phyloP scores from a whole-genome alignment of 805 yeast species.

The Saturnispora besseyi region DNA sequence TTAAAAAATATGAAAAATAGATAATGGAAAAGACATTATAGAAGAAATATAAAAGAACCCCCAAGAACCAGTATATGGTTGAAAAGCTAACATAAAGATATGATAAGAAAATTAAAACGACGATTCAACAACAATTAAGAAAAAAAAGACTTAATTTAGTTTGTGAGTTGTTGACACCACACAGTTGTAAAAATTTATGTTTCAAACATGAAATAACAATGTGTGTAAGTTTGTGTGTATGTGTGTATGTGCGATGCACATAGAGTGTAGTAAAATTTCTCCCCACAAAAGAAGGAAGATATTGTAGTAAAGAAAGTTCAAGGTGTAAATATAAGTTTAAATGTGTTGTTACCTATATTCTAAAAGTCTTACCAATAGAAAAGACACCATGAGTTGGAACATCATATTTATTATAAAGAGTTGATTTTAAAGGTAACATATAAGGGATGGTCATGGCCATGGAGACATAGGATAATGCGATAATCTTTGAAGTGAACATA shows the following conservation, averaged over 20 bases:
- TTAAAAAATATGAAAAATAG: not conserved
- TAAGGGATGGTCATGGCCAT: constrained; percentile 30
- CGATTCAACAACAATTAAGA: too few species aligned
- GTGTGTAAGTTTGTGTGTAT: too few species aligned
- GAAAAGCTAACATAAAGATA: not conserved
- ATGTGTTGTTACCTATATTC: constrained; percentile 16
- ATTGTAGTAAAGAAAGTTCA: not conserved
- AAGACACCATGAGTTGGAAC: constrained; percentile 21
- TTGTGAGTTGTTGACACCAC: too few species aligned
- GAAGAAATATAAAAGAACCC: not conserved
- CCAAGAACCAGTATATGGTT: not conserved
- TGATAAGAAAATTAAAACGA: not conserved
- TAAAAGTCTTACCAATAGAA: constrained; percentile 26
- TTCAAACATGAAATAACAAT: too few species aligned
- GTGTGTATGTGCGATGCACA: not conserved
- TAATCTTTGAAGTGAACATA: constrained; percentile 11
- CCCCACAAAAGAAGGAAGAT: not conserved
- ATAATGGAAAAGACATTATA: not conserved
- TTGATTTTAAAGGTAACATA: constrained; percentile 25
- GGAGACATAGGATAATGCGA: constrained; percentile 26
- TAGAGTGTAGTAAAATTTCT: not conserved
- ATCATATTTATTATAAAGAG: constrained; percentile 17
- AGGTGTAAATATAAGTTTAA: not conserved
- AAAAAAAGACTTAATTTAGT: too few species aligned
- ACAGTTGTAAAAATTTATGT: too few species aligned